Conservation (phyloP, 2,329 filamentous ascomycete genomes). For the Scortechinia acanthostroma region DNA sequence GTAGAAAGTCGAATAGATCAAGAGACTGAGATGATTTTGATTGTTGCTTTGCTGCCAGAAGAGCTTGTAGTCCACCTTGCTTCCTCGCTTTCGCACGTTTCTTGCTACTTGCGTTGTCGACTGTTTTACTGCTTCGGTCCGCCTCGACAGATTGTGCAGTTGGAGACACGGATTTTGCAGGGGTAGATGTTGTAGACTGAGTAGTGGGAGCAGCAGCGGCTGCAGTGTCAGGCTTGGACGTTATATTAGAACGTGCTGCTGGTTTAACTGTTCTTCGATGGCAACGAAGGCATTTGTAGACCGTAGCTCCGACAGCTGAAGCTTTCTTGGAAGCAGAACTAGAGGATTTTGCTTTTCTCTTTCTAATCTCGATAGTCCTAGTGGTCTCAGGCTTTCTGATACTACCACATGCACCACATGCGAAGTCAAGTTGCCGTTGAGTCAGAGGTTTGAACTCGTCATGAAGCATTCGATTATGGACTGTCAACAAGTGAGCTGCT, state of each 20-base stretch:
- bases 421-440: constrained; percentile 16
- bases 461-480: constrained; percentile 23
- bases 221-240: not conserved
- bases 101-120: constrained; percentile 38
- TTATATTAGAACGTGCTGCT: constrained; percentile 5
- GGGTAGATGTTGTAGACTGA: not conserved
- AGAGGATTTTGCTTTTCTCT: not conserved
- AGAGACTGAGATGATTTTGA: constrained; percentile 22
- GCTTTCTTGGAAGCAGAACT: too few relatives aligned
- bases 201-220: not conserved
- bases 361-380: not conserved
- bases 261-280: constrained; percentile 18
- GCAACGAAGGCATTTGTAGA: constrained; percentile 26
- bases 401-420: constrained; percentile 28
- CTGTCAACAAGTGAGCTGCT: constrained; percentile 24
- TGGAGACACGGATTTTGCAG: constrained; percentile 3
- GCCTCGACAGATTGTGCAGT: constrained; percentile 1
- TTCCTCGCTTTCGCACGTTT: constrained; percentile 45
- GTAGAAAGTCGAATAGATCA: constrained; percentile 44
- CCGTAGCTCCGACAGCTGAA: constrained; percentile 4
- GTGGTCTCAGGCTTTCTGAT: constrained; percentile 14
- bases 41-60: constrained; percentile 33
- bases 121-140: constrained; percentile 13
- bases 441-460: constrained; percentile 21
- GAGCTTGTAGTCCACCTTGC: constrained; percentile 39